Conservation (phyloP, 1,284 basidiomycete genomes). For the Cystobasidiaceae sp. region DNA sequence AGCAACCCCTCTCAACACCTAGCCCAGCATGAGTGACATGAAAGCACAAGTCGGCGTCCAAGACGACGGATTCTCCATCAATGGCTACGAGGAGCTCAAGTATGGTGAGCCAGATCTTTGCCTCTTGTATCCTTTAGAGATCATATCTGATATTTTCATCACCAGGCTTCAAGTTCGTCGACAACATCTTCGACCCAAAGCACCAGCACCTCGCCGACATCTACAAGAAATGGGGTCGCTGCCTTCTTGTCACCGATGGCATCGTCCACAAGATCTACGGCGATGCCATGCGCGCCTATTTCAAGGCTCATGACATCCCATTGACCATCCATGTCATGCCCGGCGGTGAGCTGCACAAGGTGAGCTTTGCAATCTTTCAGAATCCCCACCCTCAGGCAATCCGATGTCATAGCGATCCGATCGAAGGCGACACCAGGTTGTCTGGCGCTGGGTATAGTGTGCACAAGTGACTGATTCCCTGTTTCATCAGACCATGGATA, state of each 20-base stretch:
- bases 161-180: constrained; percentile 48
- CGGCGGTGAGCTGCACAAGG: constrained; percentile 52
- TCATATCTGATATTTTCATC: background rate
- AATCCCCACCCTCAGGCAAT: no score
- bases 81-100: constrained; percentile 46
- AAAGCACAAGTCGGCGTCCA: constrained; percentile 47
- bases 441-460: no score
- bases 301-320: constrained; percentile 45
- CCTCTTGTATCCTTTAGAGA: no score
- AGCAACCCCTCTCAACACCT: background rate
- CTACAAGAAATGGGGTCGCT: constrained; percentile 50
- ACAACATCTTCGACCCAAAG: constrained; percentile 49
- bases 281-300: constrained; percentile 33
- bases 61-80: constrained; percentile 43
- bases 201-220: constrained; percentile 48
- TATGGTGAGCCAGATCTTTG: no score
- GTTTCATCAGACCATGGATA: constrained; percentile 35
- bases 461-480: background rate
- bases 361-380: no score
- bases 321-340: constrained; percentile 51
- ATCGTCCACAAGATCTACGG: constrained; percentile 46
- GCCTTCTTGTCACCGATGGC: constrained; percentile 50
- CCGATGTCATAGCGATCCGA: no score
- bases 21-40: constrained; percentile 43
- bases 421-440: no score